A percentile compares a stretch with the other conserved stretches of the same genome.
phyloP scores from a whole-genome alignment of 1,139 yeast genomes.

The Candida tunisiensis region DNA sequence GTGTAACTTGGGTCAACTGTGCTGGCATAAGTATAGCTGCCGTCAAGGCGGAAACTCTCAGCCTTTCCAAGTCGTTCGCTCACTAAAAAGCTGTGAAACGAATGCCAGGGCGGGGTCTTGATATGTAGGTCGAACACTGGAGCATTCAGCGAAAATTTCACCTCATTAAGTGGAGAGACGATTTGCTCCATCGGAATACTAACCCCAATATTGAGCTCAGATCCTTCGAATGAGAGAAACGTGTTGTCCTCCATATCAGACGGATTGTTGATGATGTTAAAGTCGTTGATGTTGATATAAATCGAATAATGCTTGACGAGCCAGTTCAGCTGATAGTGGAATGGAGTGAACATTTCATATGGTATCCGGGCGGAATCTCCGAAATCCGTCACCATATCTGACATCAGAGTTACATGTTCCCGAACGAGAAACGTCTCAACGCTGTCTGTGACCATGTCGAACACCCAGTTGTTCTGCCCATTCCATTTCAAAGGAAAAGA shows the following conservation, averaged over 20 bases:
- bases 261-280: conserved; percentile 78
- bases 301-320: conserved; percentile 35
- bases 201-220: conserved; percentile 29
- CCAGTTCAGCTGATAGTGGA: conserved; percentile 48
- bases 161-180: conserved; percentile 36
- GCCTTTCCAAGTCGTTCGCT: conserved; percentile 50
- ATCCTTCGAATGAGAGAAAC: conserved; percentile 59
- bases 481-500: conserved; percentile 75
- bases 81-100: conserved; percentile 53
- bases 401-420: conserved; percentile 64
- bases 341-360: conserved; percentile 64
- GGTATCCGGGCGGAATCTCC: conserved; percentile 52
- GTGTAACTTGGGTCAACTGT: conserved; percentile 46
- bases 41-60: conserved; percentile 39
- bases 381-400: conserved; percentile 66
- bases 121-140: conserved; percentile 45
- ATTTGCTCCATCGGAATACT: conserved; percentile 47
- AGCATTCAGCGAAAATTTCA: conserved; percentile 34
- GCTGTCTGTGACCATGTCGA: conserved; percentile 35
- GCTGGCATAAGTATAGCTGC: conserved; percentile 47
- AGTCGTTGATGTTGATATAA: conserved; percentile 67
- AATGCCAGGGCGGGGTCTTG: conserved; percentile 87
- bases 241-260: conserved; percentile 68
- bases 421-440: conserved; percentile 53
- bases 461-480: conserved; percentile 52